These are phyloP conservation scores for Hymenoscyphus linearis DNA, from an alignment of 2,329 filamentous ascomycete genomes.

Conservation along the genomic window DNA sequence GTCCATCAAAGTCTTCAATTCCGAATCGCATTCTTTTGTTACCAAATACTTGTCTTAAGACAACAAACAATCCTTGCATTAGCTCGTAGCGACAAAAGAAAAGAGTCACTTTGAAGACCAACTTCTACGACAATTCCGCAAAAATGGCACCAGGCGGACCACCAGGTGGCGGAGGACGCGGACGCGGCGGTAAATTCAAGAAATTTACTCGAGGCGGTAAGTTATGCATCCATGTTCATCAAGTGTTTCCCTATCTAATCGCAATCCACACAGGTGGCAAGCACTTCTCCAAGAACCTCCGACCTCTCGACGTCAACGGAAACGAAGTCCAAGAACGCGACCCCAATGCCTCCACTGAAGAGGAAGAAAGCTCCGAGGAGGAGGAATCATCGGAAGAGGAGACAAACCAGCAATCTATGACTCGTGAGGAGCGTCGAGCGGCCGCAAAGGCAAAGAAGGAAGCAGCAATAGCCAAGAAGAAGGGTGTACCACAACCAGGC, in stretches of 20 bases:
- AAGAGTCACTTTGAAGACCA: background rate
- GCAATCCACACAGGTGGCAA: slow-evolving; percentile 66
- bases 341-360: slow-evolving; percentile 43
- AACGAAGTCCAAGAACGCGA: slow-evolving; percentile 80
- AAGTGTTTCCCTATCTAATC: background rate
- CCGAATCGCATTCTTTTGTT: background rate
- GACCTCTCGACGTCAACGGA: slow-evolving; percentile 82
- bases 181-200: slow-evolving; percentile 88
- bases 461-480: slow-evolving; percentile 75
- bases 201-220: slow-evolving; percentile 89
- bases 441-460: slow-evolving; percentile 88
- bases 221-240: slow-evolving; percentile 21
- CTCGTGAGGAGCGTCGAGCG: slow-evolving; percentile 81
- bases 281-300: slow-evolving; percentile 87
- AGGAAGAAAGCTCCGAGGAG: slow-evolving; percentile 49
- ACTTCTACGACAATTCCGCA: slow-evolving; percentile 8
- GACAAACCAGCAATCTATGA: slow-evolving; percentile 50
- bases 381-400: slow-evolving; percentile 42
- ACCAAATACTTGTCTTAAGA: background rate
- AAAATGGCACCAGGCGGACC: slow-evolving; percentile 47
- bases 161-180: slow-evolving; percentile 39
- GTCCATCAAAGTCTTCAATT: background rate
- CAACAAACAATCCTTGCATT: background rate
- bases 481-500: slow-evolving; percentile 70
- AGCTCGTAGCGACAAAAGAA: background rate